Percentiles rank a stretch among this genome's conserved stretches.
Evolutionary conservation across 805 yeast genomes (phyloP).

Genomic region (Candida wancherniae): DNA sequence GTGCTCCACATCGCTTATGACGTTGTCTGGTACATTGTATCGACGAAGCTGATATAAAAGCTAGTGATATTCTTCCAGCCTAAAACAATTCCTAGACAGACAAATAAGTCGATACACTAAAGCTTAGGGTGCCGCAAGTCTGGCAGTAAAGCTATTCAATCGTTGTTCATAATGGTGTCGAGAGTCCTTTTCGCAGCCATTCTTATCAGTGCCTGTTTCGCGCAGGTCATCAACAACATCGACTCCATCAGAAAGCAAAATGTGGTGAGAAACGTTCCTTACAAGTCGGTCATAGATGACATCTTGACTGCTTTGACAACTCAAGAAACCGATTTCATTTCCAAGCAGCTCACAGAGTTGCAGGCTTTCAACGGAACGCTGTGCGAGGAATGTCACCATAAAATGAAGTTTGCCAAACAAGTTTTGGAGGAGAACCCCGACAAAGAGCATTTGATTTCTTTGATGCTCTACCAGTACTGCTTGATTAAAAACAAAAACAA

Average conservation of each 20-base stretch:
- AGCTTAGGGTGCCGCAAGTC: too few relatives aligned
- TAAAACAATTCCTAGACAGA: too few relatives aligned
- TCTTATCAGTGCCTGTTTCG: constrained; percentile 7
- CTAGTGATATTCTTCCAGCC: too few relatives aligned
- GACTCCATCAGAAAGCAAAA: constrained; percentile 21
- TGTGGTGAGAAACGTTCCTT: constrained; percentile 11
- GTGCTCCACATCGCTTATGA: too few relatives aligned
- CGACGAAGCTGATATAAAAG: too few relatives aligned
- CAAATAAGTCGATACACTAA: too few relatives aligned
- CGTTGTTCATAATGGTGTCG: constrained; percentile 3
- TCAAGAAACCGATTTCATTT: constrained; percentile 27
- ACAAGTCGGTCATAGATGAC: constrained; percentile 20
- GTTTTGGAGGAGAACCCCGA: constrained; percentile 27
- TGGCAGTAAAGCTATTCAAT: too few relatives aligned
- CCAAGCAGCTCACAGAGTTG: constrained; percentile 24
- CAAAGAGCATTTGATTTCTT: constrained; percentile 31
- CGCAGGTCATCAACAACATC: constrained; percentile 24
- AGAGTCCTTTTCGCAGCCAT: constrained; percentile 13
- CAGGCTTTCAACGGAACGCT: constrained; percentile 27
- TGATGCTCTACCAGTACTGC: constrained; percentile 35
- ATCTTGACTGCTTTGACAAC: constrained; percentile 22
- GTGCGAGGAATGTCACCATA: constrained; percentile 35
- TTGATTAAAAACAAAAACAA: constrained; percentile 23
- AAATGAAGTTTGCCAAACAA: constrained; percentile 25
- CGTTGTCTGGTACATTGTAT: too few relatives aligned